Conservation (phyloP, 2,329 filamentous ascomycete genomes). For the Cladophialophora carrionii region DNA sequence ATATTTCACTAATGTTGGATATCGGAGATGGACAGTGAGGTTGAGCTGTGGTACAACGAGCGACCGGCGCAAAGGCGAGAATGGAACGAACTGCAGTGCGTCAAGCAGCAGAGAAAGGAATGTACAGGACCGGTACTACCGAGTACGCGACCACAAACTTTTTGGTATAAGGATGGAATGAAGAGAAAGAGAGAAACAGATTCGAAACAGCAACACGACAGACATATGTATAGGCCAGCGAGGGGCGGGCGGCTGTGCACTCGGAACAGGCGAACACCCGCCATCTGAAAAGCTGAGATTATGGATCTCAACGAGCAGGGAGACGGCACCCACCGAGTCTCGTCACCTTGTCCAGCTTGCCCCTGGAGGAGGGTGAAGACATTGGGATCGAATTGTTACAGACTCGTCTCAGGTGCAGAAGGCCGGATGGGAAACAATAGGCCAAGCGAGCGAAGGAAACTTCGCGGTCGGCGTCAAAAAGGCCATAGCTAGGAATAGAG, state of each 20-base stretch:
- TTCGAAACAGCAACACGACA: slow-evolving; percentile 23
- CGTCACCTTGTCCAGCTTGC: slow-evolving; percentile 30
- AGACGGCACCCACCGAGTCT: slow-evolving; percentile 33
- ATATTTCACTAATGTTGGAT: slow-evolving; percentile 13
- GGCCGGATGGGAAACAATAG: slow-evolving; percentile 24
- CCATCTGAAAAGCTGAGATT: slow-evolving; percentile 24
- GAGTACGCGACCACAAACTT: slow-evolving; percentile 20
- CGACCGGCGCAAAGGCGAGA: slow-evolving; percentile 35
- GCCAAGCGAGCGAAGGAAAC: slow-evolving; percentile 12
- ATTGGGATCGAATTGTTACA: slow-evolving; percentile 24
- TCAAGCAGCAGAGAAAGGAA: slow-evolving; percentile 37
- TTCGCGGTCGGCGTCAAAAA: slow-evolving; percentile 11
- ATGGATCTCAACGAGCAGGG: slow-evolving; percentile 33
- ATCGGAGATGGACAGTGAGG: slow-evolving; percentile 5
- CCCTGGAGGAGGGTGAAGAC: slow-evolving; percentile 29
- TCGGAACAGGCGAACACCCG: slow-evolving; percentile 17
- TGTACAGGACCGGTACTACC: slow-evolving; percentile 27
- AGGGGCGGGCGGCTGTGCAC: slow-evolving; percentile 18
- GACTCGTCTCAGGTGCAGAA: slow-evolving; percentile 28
- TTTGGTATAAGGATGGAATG: slow-evolving; percentile 31
- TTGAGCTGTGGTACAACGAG: slow-evolving; percentile 31
- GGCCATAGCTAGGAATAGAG: slow-evolving; percentile 21
- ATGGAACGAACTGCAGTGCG: slow-evolving; percentile 33
- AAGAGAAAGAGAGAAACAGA: slow-evolving; percentile 20
- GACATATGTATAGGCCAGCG: slow-evolving; percentile 33